phyloP scores from a whole-genome alignment of 768 basidiomycete species.

The Lentinula boryana region DNA sequence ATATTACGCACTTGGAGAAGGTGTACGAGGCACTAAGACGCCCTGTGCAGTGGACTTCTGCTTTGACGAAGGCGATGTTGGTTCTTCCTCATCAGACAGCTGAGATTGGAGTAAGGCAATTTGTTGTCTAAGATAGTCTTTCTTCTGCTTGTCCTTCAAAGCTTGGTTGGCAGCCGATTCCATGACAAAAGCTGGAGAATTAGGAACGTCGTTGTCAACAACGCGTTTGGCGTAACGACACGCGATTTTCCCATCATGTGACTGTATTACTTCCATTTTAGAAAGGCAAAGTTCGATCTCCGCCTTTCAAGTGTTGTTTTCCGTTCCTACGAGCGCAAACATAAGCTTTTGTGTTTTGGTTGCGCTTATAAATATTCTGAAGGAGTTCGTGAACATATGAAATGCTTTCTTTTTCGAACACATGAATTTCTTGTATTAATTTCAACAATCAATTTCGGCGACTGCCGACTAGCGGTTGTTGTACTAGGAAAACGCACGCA shows the following conservation, averaged over 20 bases:
- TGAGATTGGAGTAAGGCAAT: slow-evolving; percentile 55
- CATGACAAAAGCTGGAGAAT: slow-evolving; percentile 28
- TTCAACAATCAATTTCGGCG: not conserved
- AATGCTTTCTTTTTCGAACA: not conserved
- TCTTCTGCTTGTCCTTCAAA: slow-evolving; percentile 30
- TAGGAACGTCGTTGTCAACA: not conserved
- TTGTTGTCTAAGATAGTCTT: slow-evolving; percentile 45
- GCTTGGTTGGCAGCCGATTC: slow-evolving; percentile 44
- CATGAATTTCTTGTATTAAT: not conserved
- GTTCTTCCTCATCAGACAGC: slow-evolving; percentile 31
- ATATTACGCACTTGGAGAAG: slow-evolving; percentile 51
- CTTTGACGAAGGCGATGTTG: slow-evolving; percentile 35
- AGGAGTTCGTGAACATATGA: not conserved
- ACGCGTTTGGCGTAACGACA: not conserved
- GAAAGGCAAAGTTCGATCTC: not conserved
- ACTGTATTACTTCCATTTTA: not conserved
- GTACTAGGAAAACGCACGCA: not conserved
- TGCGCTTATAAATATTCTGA: too few species aligned
- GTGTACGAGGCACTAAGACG: slow-evolving; percentile 38
- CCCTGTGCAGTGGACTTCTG: slow-evolving; percentile 35
- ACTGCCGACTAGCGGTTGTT: not conserved
- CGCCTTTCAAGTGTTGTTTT: not conserved
- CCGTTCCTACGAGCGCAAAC: too few species aligned
- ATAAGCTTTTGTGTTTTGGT: too few species aligned
- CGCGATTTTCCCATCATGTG: not conserved